phyloP scores from a whole-genome alignment of 257 asterid species.

The Jacaranda copaia region DNA sequence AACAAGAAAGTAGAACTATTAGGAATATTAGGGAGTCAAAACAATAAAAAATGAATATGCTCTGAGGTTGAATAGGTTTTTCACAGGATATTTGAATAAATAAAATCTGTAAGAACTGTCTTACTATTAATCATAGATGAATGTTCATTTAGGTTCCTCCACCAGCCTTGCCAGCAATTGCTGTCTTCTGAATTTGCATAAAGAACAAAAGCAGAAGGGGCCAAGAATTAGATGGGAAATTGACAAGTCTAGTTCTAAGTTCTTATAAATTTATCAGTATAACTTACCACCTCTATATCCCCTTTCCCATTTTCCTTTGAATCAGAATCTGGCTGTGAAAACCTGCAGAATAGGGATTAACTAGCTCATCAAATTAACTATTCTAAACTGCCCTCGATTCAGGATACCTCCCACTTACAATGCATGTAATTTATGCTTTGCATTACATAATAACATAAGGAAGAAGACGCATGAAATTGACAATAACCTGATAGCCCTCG shows the following conservation, averaged over 20 bases:
- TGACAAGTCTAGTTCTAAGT: slow-evolving; percentile 22
- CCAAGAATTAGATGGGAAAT: not conserved
- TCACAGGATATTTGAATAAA: not conserved
- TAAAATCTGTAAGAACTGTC: slow-evolving; percentile 15
- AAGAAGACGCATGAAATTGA: slow-evolving; percentile 6
- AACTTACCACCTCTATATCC: slow-evolving; percentile 47
- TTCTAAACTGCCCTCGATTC: not conserved
- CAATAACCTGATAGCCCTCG: slow-evolving; percentile 69
- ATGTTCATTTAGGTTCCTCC: slow-evolving; percentile 40
- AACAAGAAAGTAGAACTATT: slow-evolving; percentile 6
- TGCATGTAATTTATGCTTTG: not conserved
- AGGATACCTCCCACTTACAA: slow-evolving; percentile 8
- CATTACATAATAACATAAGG: not conserved
- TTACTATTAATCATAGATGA: slow-evolving; percentile 34
- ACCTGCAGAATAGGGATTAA: slow-evolving; percentile 39
- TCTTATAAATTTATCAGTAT: slow-evolving; percentile 14
- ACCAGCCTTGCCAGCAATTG: slow-evolving; percentile 40
- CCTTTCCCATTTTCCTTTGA: slow-evolving; percentile 35
- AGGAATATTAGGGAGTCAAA: slow-evolving; percentile 16
- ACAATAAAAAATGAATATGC: slow-evolving; percentile 21
- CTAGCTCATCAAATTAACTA: slow-evolving; percentile 19
- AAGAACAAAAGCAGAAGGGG: not conserved
- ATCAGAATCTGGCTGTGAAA: slow-evolving; percentile 46
- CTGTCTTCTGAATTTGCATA: slow-evolving; percentile 41
- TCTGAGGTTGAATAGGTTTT: not conserved